Conservation (phyloP, 1,284 basidiomycete genomes). For the Sutorius eximius region DNA sequence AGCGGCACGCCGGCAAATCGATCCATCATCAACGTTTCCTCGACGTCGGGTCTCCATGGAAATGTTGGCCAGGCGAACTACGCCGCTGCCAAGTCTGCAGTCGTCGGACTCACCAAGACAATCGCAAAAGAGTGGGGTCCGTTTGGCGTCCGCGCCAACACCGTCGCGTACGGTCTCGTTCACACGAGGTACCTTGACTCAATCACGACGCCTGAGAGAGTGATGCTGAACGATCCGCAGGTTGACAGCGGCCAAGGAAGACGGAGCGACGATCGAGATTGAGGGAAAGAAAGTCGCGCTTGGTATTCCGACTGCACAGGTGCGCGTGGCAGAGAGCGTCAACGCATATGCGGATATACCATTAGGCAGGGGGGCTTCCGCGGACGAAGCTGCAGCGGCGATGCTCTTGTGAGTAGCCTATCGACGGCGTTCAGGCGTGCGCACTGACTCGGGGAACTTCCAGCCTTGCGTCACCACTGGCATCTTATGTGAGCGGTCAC, state of each 20-base stretch:
- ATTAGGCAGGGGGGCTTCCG: slow-evolving; percentile 68
- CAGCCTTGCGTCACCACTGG: slow-evolving; percentile 74
- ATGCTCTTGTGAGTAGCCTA: slow-evolving; percentile 63
- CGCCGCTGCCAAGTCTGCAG: slow-evolving; percentile 74
- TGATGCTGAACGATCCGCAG: slow-evolving; percentile 33
- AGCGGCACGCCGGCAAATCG: slow-evolving; percentile 62
- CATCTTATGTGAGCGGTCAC: slow-evolving; percentile 80
- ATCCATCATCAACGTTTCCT: slow-evolving; percentile 77
- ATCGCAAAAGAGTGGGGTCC: slow-evolving; percentile 86
- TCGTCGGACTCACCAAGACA: slow-evolving; percentile 80
- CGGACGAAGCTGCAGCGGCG: slow-evolving; percentile 76
- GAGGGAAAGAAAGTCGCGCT: slow-evolving; percentile 82
- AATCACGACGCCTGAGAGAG: neutral
- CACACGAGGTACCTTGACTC: slow-evolving; percentile 57
- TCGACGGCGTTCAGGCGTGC: neutral
- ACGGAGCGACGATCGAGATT: slow-evolving; percentile 74
- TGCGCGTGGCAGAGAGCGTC: slow-evolving; percentile 32
- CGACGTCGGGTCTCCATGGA: slow-evolving; percentile 75
- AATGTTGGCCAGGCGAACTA: slow-evolving; percentile 88
- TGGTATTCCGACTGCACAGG: slow-evolving; percentile 64
- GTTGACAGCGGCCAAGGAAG: slow-evolving; percentile 73
- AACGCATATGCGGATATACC: slow-evolving; percentile 60
- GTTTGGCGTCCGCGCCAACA: slow-evolving; percentile 81
- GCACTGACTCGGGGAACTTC: slow-evolving; percentile 11
- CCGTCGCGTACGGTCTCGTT: slow-evolving; percentile 76